Evolutionary conservation across 2,329 filamentous ascomycete species (phyloP).

Genomic region (Claviceps quebecensis): DNA sequence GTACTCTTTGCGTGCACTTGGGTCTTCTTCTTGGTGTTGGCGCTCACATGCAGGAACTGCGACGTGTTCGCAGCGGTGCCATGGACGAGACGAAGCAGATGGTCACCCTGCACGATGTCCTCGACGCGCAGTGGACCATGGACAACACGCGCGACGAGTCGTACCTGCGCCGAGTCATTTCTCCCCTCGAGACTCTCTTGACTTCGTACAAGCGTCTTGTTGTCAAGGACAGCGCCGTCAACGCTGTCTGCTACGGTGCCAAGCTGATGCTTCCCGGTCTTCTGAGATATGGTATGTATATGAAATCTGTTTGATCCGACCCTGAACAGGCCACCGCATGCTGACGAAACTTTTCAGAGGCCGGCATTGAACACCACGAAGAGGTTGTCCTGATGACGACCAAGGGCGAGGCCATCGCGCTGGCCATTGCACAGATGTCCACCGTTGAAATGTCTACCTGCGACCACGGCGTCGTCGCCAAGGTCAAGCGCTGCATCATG

Average conservation of each 20-base stretch:
- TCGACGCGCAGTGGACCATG: slow-evolving; percentile 90
- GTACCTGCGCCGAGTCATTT: slow-evolving; percentile 81
- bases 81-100: slow-evolving; percentile 85
- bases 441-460: slow-evolving; percentile 94
- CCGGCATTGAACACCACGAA: slow-evolving; percentile 84
- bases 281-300: slow-evolving; percentile 63
- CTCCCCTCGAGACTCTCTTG: slow-evolving; percentile 82
- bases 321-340: slow-evolving; percentile 5
- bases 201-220: slow-evolving; percentile 92
- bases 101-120: slow-evolving; percentile 73
- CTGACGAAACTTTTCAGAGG: slow-evolving; percentile 38
- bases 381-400: slow-evolving; percentile 98
- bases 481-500: slow-evolving; percentile 99
- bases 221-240: slow-evolving; percentile 73
- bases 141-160: slow-evolving; percentile 94
- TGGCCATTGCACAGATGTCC: slow-evolving; percentile 95
- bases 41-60: slow-evolving; percentile 95
- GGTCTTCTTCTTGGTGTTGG: slow-evolving; percentile 66
- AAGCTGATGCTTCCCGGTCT: slow-evolving; percentile 98
- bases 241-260: slow-evolving; percentile 95
- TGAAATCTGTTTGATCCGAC: not conserved
- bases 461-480: slow-evolving; percentile 94
- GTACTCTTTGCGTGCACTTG: slow-evolving; percentile 92
- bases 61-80: slow-evolving; percentile 82
- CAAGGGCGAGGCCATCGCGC: slow-evolving; percentile 95